Conservation (phyloP, 2,329 filamentous ascomycete species). For the Curvularia lunata region DNA sequence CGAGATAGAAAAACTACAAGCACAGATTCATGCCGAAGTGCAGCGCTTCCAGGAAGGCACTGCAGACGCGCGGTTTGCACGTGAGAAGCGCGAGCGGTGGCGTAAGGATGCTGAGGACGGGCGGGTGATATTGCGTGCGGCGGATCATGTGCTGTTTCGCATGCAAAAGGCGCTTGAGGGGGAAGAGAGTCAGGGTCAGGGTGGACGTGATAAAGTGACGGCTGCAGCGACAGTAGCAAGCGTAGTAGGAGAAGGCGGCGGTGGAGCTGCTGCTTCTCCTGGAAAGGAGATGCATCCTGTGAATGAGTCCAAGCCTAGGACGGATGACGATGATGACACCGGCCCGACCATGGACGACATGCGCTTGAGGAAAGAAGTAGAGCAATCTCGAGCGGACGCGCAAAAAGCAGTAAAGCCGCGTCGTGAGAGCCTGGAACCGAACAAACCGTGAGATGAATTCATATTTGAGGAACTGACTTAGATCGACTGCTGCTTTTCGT, state of each 20-base stretch:
- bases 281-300: background rate
- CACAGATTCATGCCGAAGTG: conserved; percentile 25
- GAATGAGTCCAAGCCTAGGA: background rate
- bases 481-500: no score
- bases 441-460: conserved; percentile 4
- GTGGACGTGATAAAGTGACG: no score
- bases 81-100: conserved; percentile 25
- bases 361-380: conserved; percentile 1
- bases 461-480: background rate
- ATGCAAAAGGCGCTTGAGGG: conserved; percentile 10
- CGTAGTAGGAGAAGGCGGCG: background rate
- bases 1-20: conserved; percentile 27
- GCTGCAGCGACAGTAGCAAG: background rate
- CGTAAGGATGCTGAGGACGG: conserved; percentile 33
- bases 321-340: background rate
- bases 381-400: conserved; percentile 1
- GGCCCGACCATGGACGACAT: background rate
- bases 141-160: conserved; percentile 24
- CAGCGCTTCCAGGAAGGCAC: conserved; percentile 26
- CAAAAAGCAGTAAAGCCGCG: background rate
- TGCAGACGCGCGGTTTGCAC: conserved; percentile 5
- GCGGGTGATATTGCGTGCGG: conserved; percentile 25
- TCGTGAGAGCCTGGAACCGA: background rate
- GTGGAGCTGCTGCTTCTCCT: background rate
- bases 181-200: background rate